Base-by-base conservation (phyloP, 495 filamentous ascomycete genomes). In the Usnea hakonensis region DNA sequence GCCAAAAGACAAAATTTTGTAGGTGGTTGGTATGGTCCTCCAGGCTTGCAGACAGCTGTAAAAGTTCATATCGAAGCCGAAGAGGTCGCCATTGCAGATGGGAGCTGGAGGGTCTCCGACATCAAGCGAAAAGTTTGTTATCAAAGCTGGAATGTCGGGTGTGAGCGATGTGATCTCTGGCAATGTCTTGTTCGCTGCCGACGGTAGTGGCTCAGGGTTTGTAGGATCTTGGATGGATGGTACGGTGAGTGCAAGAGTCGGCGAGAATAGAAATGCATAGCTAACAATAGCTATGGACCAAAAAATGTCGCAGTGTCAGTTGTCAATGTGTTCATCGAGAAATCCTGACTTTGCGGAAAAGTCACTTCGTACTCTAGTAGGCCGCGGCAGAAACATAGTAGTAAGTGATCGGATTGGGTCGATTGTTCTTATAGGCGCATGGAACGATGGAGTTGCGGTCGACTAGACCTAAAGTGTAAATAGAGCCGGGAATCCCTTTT, bases 11-110 rank as follows among this genome's bases (percentile, higher is more conserved):
- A 17, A 9, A 8, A 6, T 4, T 17, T 9, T 13, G 3, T 9
- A 5, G 28, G 0, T 2, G 28, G 16, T 10, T 9, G 48, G 48
- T 3, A 52, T 52, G 5, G 14, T 52, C 26, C 1, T 28, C 28
- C 13, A 52, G 48, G 48, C 48, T 32, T 52, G 48, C 14, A 52
- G 26, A 21, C 48, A 52, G 48, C 48, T 52, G 48, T 52, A 32
- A 17, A 26, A 17, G 48, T 52, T 52, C 48, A 52, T 52, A 6
- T 52, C 48, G 28, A 32, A 52, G 48, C 48, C 48, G 26, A 52
- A 28, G 14, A 52, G 48, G 16, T 9, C 19, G n/a, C 48, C 48
- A 8, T 52, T 10, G 16, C 48, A 52, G 16, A 52, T 17, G 3
- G 48, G 48, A 16, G 1, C 5, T 52, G 28, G 7, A 46, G 28